phyloP scores from a whole-genome alignment of 2,329 filamentous ascomycete genomes.

The Alternaria sp. region DNA sequence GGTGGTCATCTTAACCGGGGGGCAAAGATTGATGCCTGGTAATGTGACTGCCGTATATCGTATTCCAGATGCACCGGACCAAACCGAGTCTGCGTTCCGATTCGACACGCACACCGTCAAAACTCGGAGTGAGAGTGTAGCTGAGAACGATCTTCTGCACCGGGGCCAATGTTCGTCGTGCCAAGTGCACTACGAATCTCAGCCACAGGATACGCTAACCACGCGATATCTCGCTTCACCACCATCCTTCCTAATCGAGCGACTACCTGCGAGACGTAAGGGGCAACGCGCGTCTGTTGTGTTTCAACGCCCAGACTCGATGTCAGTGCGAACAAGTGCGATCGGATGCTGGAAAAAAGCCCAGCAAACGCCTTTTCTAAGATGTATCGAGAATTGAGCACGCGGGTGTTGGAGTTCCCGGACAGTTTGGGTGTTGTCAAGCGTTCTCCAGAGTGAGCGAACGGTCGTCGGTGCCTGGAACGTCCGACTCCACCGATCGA shows the following conservation, averaged over 20 bases:
- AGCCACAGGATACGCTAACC: conserved; percentile 7
- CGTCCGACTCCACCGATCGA: background rate
- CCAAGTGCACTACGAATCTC: background rate
- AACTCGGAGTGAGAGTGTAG: background rate
- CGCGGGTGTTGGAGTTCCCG: too few relatives aligned
- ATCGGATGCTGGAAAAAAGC: too few relatives aligned
- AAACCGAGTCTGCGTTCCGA: background rate
- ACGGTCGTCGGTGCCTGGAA: background rate
- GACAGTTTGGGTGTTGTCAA: too few relatives aligned
- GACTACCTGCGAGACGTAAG: conserved; percentile 18
- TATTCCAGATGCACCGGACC: background rate
- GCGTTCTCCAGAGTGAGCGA: background rate
- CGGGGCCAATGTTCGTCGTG: background rate
- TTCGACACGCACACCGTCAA: background rate
- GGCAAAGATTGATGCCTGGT: conserved; percentile 17
- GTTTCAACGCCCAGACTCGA: background rate
- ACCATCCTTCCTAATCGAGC: conserved; percentile 19
- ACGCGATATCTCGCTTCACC: conserved; percentile 4
- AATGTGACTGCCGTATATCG: background rate
- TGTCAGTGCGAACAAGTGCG: background rate
- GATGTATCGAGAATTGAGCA: too few relatives aligned
- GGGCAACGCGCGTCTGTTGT: background rate
- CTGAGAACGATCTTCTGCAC: background rate
- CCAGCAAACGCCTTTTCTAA: too few relatives aligned
- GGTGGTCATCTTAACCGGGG: background rate